Evolutionary conservation across 192 early-diverging fungal genomes (phyloP).

Genomic region (Entomortierella beljakovae): DNA sequence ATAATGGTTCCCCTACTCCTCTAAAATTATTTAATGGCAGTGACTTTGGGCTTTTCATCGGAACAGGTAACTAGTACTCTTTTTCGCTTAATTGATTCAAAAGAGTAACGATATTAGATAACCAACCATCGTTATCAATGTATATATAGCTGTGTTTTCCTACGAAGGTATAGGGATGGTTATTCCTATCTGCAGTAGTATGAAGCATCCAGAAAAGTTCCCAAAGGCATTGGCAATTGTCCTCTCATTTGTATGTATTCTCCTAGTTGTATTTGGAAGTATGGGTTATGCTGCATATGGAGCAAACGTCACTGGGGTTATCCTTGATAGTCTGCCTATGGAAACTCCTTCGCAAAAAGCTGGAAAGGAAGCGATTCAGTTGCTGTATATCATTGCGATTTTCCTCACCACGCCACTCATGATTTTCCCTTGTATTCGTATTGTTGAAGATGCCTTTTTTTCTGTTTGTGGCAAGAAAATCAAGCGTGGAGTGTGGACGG

Average conservation of each 20-base stretch:
- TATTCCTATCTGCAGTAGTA: conserved; percentile 80
- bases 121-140: not conserved
- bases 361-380: conserved; percentile 76
- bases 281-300: conserved; percentile 88
- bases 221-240: conserved; percentile 75
- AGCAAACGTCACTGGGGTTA: conserved; percentile 78
- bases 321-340: conserved; percentile 83
- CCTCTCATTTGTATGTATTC: conserved; percentile 73
- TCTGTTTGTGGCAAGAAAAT: conserved; percentile 56
- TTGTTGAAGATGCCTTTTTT: conserved; percentile 84
- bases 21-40: conserved; percentile 64
- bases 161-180: conserved; percentile 94
- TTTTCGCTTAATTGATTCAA: not conserved
- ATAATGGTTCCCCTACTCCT: conserved; percentile 60
- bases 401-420: conserved; percentile 88
- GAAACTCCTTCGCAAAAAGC: conserved; percentile 26
- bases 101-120: not conserved
- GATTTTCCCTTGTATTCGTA: conserved; percentile 91
- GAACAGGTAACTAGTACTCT: conserved; percentile 38
- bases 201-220: conserved; percentile 88
- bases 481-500: conserved; percentile 79
- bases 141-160: conserved; percentile 89
- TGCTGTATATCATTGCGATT: conserved; percentile 90
- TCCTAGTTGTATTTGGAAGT: conserved; percentile 80
- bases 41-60: conserved; percentile 53